A percentile compares a stretch with the other conserved stretches of the same genome.
phyloP scores from a whole-genome alignment of 108 stramenopile genomes.

The Ochromonas danica region DNA sequence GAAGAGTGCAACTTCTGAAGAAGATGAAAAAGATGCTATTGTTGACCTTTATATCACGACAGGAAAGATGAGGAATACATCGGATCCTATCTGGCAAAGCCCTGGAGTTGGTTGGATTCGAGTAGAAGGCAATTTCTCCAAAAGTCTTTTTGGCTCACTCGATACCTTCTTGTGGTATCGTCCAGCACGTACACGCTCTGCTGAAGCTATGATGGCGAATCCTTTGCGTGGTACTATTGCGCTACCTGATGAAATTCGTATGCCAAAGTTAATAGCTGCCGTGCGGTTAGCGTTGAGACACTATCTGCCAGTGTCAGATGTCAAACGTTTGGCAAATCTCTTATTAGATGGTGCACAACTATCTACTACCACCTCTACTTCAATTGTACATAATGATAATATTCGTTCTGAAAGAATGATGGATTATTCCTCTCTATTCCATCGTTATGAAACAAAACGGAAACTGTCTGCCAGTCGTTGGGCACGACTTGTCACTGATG shows the following conservation, averaged over 20 bases:
- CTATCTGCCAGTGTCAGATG: background rate
- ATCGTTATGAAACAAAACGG: background rate
- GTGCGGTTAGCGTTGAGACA: background rate
- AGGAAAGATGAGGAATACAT: background rate
- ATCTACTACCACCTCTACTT: background rate
- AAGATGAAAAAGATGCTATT: constrained; percentile 23
- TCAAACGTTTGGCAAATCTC: background rate
- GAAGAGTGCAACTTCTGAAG: background rate
- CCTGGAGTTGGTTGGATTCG: constrained; percentile 30
- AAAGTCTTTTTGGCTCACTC: background rate
- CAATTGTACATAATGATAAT: background rate
- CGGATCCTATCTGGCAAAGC: constrained; percentile 26
- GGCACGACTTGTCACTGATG: background rate
- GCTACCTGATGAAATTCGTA: background rate
- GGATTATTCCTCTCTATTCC: constrained; percentile 11
- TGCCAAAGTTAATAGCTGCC: background rate
- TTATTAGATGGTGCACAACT: background rate
- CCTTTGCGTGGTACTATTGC: background rate
- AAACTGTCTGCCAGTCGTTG: background rate
- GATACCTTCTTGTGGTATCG: constrained; percentile 32
- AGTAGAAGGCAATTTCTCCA: constrained; percentile 29
- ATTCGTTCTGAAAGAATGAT: background rate
- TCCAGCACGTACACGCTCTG: constrained; percentile 1
- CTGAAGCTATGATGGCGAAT: background rate
- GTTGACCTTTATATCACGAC: constrained; percentile 28